Base-by-base conservation (phyloP, 768 basidiomycete genomes). In the Calocybe gangraenosa region DNA sequence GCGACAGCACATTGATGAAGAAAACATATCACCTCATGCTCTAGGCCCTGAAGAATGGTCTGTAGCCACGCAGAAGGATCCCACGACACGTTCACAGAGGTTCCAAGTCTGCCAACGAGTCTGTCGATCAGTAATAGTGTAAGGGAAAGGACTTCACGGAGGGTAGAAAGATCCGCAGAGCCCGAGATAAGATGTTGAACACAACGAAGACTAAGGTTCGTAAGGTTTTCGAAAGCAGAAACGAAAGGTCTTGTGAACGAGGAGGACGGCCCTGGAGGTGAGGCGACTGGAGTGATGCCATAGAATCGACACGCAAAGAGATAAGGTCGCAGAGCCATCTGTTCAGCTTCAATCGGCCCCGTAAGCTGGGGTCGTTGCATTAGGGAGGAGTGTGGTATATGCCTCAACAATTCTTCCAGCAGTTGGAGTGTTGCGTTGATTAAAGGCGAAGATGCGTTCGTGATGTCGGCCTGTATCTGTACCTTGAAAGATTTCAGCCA, bases 271-370 rank as follows among this genome's bases (percentile, higher is more conserved):
- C 59, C 34, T 17, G 50, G 38, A 13, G 58, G 42, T 21, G 54
- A 37, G 6, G 58, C 36, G 7, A 49, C 53, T 8, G 64, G 51
- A 15, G 63, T 61, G 28, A 82, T 65, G 14, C 68, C 76, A 59
- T 87, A 91, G 58, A 87, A 82, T 18, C 65, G 60, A 54, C 75
- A 78, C 15, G 83, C 79, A 56, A 84, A 85, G 8, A 65, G 57
- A 46, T 79, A 76, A 21, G 80, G 69, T 21, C 72, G 47, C 32
- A 68, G 62, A 1, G 58, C 63, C 17, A 52, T 44, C 7, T 63
- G 56, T 20, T 60, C 51, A 15, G 54, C 57, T 32, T 68, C 64
- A 32, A 64, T 56, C 1, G 66, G 61, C 30, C 66, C 65, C 19
- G 66, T 66, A 18, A 75, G 60, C 50, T 69, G 70, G 13, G 81